These are phyloP conservation scores for Hibiscus trionum DNA, from an alignment of 345 rosid genomes.

Conservation along the genomic window DNA sequence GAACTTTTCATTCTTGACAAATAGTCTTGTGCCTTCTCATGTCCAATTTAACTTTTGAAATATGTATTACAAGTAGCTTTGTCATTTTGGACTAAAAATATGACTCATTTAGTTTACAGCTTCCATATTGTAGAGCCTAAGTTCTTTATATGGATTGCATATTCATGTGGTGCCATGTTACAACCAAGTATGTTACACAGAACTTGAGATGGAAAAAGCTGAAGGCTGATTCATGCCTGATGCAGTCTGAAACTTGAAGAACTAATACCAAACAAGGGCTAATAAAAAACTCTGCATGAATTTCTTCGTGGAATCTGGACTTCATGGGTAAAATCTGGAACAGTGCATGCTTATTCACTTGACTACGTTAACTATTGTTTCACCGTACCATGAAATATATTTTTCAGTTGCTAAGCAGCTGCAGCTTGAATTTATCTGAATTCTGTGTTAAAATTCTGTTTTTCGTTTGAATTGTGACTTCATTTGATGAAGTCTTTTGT, in stretches of 20 bases:
- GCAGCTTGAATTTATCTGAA: neutral
- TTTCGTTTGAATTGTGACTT: neutral
- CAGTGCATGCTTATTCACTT: neutral
- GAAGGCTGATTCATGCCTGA: neutral
- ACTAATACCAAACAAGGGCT: neutral
- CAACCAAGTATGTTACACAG: neutral
- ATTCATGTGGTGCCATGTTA: neutral
- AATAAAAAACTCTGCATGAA: neutral
- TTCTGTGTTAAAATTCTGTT: neutral
- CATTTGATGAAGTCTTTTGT: neutral
- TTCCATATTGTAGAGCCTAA: neutral
- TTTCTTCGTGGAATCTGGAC: neutral
- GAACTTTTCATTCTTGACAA: neutral
- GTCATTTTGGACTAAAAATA: neutral
- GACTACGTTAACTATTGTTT: neutral
- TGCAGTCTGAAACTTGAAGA: neutral
- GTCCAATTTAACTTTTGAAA: neutral
- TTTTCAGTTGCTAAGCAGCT: neutral
- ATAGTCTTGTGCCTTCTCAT: neutral
- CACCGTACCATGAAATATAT: neutral
- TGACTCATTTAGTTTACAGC: neutral
- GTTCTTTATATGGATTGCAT: too few relatives aligned
- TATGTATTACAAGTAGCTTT: neutral
- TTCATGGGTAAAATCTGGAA: neutral
- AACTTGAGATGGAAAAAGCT: neutral